Evolutionary conservation across 306 rosid species (phyloP).

Genomic region (Medicago arabica): DNA sequence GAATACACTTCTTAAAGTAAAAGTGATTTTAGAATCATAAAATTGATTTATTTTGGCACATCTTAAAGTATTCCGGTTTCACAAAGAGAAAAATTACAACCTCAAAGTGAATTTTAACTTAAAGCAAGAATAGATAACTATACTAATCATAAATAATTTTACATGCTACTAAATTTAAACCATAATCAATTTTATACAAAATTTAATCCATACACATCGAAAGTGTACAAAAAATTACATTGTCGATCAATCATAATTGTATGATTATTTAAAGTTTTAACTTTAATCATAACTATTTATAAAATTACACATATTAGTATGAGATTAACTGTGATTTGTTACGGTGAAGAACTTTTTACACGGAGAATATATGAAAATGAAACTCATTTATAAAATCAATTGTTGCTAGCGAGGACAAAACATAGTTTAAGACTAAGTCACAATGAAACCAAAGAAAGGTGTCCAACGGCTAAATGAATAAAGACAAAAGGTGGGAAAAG

Average conservation of each 20-base stretch:
- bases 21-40: background rate
- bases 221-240: too few relatives aligned
- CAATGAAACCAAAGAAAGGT: constrained; percentile 1
- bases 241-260: too few relatives aligned
- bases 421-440: background rate
- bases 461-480: constrained; percentile 46
- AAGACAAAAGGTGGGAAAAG: constrained; percentile 35
- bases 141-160: background rate
- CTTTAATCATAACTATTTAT: too few relatives aligned
- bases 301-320: too few relatives aligned
- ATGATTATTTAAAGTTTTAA: too few relatives aligned
- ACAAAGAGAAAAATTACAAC: background rate
- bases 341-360: too few relatives aligned
- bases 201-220: too few relatives aligned
- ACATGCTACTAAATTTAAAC: background rate
- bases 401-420: background rate
- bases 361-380: too few relatives aligned
- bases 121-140: background rate
- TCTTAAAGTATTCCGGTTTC: background rate
- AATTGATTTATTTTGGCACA: background rate
- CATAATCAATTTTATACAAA: background rate
- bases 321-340: too few relatives aligned
- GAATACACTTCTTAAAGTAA: background rate
- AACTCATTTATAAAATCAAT: background rate
- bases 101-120: background rate